phyloP scores from a whole-genome alignment of 2,329 filamentous ascomycete species.

The Zasmidium cellare region DNA sequence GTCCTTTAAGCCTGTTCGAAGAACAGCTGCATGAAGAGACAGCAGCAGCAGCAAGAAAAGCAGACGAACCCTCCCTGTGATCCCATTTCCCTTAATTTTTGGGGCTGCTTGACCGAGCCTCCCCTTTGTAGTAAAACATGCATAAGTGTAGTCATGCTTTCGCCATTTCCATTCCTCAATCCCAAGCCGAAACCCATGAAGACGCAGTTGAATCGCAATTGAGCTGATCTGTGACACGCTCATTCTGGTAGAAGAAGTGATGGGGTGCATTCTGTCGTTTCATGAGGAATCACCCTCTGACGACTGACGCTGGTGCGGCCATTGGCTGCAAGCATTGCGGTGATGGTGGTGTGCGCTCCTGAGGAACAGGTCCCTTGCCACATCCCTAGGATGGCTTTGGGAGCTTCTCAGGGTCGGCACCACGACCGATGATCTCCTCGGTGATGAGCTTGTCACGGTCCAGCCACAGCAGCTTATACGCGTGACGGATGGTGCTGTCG shows the following conservation, averaged over 20 bases:
- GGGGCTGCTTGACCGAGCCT: neutral
- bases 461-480: slow-evolving; percentile 83
- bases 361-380: slow-evolving; percentile 1
- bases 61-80: neutral
- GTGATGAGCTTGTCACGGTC: slow-evolving; percentile 74
- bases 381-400: slow-evolving; percentile 47
- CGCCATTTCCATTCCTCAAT: neutral
- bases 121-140: slow-evolving; percentile 1
- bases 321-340: neutral
- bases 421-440: slow-evolving; percentile 70
- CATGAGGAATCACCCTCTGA: slow-evolving; percentile 5
- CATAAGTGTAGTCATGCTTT: neutral
- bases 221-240: neutral
- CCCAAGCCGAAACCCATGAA: neutral
- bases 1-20: neutral
- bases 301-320: neutral
- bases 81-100: neutral
- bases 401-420: slow-evolving; percentile 70
- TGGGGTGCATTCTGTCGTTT: neutral
- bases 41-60: neutral
- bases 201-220: neutral
- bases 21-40: neutral
- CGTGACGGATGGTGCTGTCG: slow-evolving; percentile 94
- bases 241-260: neutral
- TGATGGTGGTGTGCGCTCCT: neutral